Percentiles rank a stretch among this genome's conserved stretches.
These are phyloP conservation scores for Pulveroboletus sp. DNA, from an alignment of 768 basidiomycete genomes.

Conservation along the genomic window DNA sequence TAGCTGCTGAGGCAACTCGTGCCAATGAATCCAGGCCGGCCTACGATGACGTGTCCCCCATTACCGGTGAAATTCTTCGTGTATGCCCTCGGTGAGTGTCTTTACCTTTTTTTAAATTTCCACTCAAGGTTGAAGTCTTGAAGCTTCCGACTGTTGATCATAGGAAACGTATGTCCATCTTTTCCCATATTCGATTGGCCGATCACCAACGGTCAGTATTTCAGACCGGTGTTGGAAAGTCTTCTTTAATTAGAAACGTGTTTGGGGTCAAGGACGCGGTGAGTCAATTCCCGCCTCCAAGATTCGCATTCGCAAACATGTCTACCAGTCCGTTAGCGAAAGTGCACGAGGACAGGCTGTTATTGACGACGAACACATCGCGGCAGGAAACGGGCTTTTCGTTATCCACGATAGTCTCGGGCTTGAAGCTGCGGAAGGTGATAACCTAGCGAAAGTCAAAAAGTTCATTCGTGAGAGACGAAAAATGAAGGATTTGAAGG, in stretches of 20 bases:
- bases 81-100: not conserved
- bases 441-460: not conserved
- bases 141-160: not conserved
- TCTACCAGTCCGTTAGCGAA: not conserved
- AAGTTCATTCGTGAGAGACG: not conserved
- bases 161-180: not conserved
- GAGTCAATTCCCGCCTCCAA: too few species aligned
- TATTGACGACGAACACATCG: not conserved
- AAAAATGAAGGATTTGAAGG: not conserved
- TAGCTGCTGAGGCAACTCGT: too few species aligned
- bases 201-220: not conserved
- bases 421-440: not conserved
- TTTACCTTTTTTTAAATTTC: not conserved
- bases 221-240: too few species aligned
- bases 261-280: not conserved
- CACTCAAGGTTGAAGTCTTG: not conserved
- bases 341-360: not conserved
- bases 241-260: too few species aligned
- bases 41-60: too few species aligned
- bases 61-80: not conserved
- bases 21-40: too few species aligned
- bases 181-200: too few species aligned
- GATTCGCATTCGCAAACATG: not conserved
- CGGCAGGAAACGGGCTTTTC: not conserved
- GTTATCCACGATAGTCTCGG: not conserved